Percentiles rank a stretch among this genome's conserved stretches.
Evolutionary conservation across 371 early-diverging fungal genomes (phyloP).

Genomic region (Mortierella polycephala): DNA sequence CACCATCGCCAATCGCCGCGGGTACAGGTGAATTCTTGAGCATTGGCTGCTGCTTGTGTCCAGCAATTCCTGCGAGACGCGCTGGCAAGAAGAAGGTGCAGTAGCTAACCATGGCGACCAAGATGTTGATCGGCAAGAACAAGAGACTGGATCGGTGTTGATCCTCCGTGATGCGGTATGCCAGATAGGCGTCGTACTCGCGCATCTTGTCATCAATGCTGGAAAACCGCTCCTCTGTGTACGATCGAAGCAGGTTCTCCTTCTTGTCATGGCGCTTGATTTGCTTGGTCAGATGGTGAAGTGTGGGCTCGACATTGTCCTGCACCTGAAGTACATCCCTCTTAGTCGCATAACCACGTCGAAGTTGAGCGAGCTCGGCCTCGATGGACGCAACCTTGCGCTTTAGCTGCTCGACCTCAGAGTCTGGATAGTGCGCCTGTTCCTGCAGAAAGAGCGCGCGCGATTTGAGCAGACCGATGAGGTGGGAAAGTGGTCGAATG

Average conservation of each 20-base stretch:
- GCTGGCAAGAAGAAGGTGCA: slow-evolving; percentile 54
- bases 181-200: slow-evolving; percentile 62
- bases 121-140: slow-evolving; percentile 55
- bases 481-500: slow-evolving; percentile 67
- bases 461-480: slow-evolving; percentile 63
- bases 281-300: slow-evolving; percentile 63
- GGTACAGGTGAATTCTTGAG: slow-evolving; percentile 37
- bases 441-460: slow-evolving; percentile 67
- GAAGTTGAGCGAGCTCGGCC: slow-evolving; percentile 63
- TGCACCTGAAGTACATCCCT: slow-evolving; percentile 66
- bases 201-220: slow-evolving; percentile 61
- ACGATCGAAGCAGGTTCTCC: slow-evolving; percentile 58
- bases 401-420: slow-evolving; percentile 60
- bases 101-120: slow-evolving; percentile 54
- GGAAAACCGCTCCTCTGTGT: slow-evolving; percentile 66
- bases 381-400: slow-evolving; percentile 62
- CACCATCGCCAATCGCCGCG: slow-evolving; percentile 47
- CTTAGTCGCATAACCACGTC: slow-evolving; percentile 73
- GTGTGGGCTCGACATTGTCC: slow-evolving; percentile 57
- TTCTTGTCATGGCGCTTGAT: slow-evolving; percentile 65
- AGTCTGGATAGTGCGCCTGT: slow-evolving; percentile 62
- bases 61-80: slow-evolving; percentile 31
- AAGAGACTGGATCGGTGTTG: slow-evolving; percentile 51
- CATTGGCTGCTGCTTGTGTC: slow-evolving; percentile 46
- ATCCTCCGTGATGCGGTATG: slow-evolving; percentile 64